Base-by-base conservation (phyloP, 495 filamentous ascomycete genomes). In the Wilcoxina mikolae region DNA sequence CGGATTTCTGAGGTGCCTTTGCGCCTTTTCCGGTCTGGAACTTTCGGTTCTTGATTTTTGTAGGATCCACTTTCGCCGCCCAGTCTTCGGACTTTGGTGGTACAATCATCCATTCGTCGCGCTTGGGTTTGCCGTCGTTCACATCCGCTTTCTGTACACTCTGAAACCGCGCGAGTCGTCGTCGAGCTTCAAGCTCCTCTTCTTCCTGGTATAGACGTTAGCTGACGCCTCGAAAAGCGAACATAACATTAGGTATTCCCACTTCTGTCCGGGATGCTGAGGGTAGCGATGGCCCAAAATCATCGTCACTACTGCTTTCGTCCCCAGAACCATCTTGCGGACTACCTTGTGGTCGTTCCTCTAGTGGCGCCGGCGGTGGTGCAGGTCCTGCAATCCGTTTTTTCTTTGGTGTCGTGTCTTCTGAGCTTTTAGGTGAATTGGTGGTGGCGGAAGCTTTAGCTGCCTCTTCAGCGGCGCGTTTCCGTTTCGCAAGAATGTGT, bases 101-200 rank as follows among this genome's bases (percentile, higher is more conserved):
- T 4, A 82, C 77, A 26, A 90, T 74, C 91, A 98, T 98, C 91
- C 91, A 98, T 61, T 86, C 80, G 70, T 94, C 91, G 52, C 91
- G 79, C 55, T 76, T 73, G 17, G 67, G 68, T 57, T 74, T 74
- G 52, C 54, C 53, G 29, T 62, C 56, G 23, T 60, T 38, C 12
- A 4, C 44, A 38, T 12, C 39, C 24, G 28, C 39, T 1, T 53
- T 47, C 22, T 20, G 22, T 25, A 23, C 17, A 22, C 72, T 69
- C 12, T 61, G 42, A 27, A 64, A 55, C 42, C 63, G 58, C 20
- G 64, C 67, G 10, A 65, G 51, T 47, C 64, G 55, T 60, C 56
- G 54, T 59, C 49, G 55, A 48, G 59, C 26, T 53, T 66, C 58
- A 53, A 64, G 49, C 38, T 65, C 62, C 49, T 60, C 61, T 33